Evolutionary conservation across 2,329 filamentous ascomycete species (phyloP).

Genomic region (Paecilomyces variotii): DNA sequence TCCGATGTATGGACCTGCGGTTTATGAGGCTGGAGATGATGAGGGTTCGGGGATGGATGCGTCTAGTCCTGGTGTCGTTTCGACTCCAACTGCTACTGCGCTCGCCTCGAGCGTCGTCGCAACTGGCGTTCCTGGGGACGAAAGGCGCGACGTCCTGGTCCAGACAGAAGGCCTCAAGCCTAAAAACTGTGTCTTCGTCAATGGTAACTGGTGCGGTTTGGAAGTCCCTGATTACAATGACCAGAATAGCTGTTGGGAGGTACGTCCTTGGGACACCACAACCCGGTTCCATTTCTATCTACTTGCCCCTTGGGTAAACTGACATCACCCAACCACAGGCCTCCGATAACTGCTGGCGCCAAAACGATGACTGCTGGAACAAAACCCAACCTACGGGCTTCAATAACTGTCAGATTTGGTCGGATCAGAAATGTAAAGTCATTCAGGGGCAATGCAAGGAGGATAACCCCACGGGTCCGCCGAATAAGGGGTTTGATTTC

Average conservation of each 20-base stretch:
- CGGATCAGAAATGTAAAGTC: constrained; percentile 48
- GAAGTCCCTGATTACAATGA: constrained; percentile 51
- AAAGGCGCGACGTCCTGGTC: constrained; percentile 4
- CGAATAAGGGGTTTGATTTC: constrained; percentile 34
- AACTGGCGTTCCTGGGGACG: not conserved
- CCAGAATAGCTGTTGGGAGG: constrained; percentile 53
- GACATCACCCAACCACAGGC: constrained; percentile 17
- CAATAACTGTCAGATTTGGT: constrained; percentile 54
- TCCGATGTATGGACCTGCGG: constrained; percentile 49
- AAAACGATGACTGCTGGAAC: constrained; percentile 53
- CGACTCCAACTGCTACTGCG: constrained; percentile 2
- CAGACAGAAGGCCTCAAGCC: constrained; percentile 49
- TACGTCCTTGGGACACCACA: constrained; percentile 15
- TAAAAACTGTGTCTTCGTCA: constrained; percentile 51
- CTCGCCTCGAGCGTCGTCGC: not conserved
- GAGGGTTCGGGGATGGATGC: not conserved
- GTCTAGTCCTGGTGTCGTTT: not conserved
- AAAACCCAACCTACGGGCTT: constrained; percentile 52
- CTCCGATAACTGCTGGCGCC: constrained; percentile 49
- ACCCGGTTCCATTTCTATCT: not conserved
- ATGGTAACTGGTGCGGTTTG: constrained; percentile 64
- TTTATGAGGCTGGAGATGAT: constrained; percentile 40
- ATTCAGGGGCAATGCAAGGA: constrained; percentile 35
- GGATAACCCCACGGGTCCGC: constrained; percentile 36
- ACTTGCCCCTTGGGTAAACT: not conserved